Evolutionary conservation across 2,329 filamentous ascomycete species (phyloP).

Genomic region (Verticillium alfalfae): DNA sequence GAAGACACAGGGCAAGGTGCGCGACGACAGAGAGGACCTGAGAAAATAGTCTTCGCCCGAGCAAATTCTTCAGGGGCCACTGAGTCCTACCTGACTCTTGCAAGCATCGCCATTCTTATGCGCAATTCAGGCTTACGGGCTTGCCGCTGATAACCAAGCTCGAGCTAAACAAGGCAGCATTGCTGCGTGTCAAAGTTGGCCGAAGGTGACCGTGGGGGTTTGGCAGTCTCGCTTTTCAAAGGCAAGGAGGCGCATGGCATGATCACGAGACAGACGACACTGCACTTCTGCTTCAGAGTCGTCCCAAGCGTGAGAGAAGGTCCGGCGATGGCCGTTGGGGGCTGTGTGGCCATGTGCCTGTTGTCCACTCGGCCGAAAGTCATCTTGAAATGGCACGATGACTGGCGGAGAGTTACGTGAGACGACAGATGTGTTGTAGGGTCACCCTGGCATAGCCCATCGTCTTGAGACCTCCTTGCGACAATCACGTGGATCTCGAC

Average conservation of each 20-base stretch:
- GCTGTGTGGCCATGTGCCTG: not conserved
- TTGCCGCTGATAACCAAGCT: not conserved
- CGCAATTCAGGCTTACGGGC: not conserved
- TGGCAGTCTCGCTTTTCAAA: not conserved
- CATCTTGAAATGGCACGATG: not conserved
- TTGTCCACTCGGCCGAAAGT: not conserved
- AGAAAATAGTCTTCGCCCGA: not conserved
- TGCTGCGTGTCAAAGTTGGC: not conserved
- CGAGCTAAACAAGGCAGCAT: not conserved
- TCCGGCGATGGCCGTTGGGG: not conserved
- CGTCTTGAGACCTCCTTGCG: conserved; percentile 6
- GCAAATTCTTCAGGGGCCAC: not conserved
- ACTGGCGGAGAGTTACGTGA: not conserved
- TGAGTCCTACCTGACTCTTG: not conserved
- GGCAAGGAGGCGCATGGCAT: not conserved
- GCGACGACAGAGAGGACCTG: not conserved
- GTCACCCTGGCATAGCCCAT: not conserved
- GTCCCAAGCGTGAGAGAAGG: not conserved
- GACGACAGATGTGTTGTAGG: not conserved
- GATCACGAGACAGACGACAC: not conserved
- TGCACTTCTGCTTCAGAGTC: not conserved
- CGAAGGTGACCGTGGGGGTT: not conserved
- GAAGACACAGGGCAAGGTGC: conserved; percentile 1
- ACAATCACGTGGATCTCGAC: conserved; percentile 9
- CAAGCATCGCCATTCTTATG: not conserved